Evolutionary conservation across 768 basidiomycete genomes (phyloP).

Genomic region (Lentinula sp.): DNA sequence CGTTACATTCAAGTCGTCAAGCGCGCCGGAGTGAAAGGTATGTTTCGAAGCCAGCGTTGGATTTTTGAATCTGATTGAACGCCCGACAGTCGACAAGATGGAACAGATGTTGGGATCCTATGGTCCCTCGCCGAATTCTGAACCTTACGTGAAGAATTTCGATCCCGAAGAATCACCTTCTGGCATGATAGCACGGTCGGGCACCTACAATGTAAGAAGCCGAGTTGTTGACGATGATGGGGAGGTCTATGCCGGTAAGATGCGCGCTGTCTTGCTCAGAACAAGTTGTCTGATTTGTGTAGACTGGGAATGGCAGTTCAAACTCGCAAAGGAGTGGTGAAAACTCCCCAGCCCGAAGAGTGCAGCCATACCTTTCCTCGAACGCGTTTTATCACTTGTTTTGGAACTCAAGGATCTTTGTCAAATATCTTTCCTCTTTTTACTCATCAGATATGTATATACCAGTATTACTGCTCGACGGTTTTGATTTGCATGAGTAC

Average conservation of each 20-base stretch:
- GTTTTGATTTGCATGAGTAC: too few relatives aligned
- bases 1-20: conserved; percentile 90
- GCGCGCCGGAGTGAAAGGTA: conserved; percentile 69
- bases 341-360: not conserved
- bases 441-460: not conserved
- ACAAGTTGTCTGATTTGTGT: not conserved
- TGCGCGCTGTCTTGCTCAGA: not conserved
- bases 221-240: conserved; percentile 88
- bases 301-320: conserved; percentile 91
- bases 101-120: conserved; percentile 96
- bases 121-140: conserved; percentile 61
- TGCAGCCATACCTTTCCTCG: not conserved
- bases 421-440: not conserved
- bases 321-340: conserved; percentile 89
- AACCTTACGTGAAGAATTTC: conserved; percentile 72
- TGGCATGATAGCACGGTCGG: conserved; percentile 79
- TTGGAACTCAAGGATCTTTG: not conserved
- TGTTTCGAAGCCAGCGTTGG: not conserved
- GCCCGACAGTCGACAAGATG: conserved; percentile 72
- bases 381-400: conserved; percentile 5
- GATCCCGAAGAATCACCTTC: conserved; percentile 49
- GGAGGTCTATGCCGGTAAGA: conserved; percentile 70
- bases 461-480: not conserved
- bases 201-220: conserved; percentile 72
- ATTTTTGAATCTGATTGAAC: not conserved